Evolutionary conservation across 352 stramenopile species (phyloP).

Genomic region (Pythium oligandrum): DNA sequence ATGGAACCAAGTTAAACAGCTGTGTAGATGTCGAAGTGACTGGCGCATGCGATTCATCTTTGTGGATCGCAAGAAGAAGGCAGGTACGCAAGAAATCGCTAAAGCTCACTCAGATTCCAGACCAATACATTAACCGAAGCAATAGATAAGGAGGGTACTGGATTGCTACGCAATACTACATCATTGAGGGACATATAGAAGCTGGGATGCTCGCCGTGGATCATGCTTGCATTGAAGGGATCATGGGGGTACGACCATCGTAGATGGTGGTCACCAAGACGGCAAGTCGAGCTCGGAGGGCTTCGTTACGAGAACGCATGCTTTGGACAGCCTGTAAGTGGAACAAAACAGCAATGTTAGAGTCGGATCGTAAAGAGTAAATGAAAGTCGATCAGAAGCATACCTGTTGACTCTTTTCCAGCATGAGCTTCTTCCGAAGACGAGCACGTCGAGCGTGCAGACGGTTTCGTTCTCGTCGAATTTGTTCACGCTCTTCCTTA

Average conservation of each 20-base stretch:
- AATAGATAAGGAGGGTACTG: slow-evolving; percentile 15
- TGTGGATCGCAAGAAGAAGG: not conserved
- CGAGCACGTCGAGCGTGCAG: slow-evolving; percentile 66
- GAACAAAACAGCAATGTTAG: slow-evolving; percentile 5
- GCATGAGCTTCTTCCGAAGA: slow-evolving; percentile 76
- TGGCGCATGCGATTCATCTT: not conserved
- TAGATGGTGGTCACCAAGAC: slow-evolving; percentile 67
- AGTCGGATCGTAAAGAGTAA: not conserved
- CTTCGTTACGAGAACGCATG: slow-evolving; percentile 56
- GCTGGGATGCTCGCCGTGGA: not conserved
- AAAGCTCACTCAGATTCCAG: too few relatives aligned
- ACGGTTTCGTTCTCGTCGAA: slow-evolving; percentile 69
- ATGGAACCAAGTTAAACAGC: not conserved
- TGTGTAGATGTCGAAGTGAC: too few relatives aligned
- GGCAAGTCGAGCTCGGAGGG: slow-evolving; percentile 48
- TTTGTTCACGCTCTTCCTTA: slow-evolving; percentile 66
- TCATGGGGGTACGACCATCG: slow-evolving; percentile 19
- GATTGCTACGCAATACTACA: slow-evolving; percentile 5
- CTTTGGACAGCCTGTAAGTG: slow-evolving; percentile 46
- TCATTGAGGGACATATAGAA: slow-evolving; percentile 3
- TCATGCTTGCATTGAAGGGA: slow-evolving; percentile 16
- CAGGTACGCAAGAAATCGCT: not conserved
- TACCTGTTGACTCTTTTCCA: slow-evolving; percentile 74
- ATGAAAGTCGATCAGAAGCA: not conserved
- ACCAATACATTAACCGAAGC: slow-evolving; percentile 6